A percentile compares a stretch with the other conserved stretches of the same genome.
phyloP scores from a whole-genome alignment of 768 basidiomycete species.

The Tulasnella sp. region DNA sequence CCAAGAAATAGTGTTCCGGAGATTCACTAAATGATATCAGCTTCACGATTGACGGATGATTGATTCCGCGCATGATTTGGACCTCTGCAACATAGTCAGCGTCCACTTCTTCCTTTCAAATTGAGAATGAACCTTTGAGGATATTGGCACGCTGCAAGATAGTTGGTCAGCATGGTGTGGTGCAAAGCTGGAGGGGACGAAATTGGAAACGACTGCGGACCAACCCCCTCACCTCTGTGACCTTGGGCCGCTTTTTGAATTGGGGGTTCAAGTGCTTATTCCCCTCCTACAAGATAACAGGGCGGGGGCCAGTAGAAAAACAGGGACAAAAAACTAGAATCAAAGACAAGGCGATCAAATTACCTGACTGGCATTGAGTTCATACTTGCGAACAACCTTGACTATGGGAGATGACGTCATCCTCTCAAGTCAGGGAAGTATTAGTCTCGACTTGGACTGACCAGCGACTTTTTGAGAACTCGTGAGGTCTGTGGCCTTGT shows the following conservation, averaged over 20 bases:
- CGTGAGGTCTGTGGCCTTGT: constrained; percentile 70
- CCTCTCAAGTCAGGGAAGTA: neutral
- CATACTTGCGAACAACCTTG: constrained; percentile 90
- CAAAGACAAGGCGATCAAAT: constrained; percentile 27
- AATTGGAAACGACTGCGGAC: neutral
- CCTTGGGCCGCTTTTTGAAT: constrained; percentile 95
- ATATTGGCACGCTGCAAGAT: constrained; percentile 80
- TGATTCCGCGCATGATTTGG: constrained; percentile 93
- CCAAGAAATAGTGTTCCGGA: constrained; percentile 82
- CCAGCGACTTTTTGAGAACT: constrained; percentile 75
- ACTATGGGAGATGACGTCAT: constrained; percentile 34
- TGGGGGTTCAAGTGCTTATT: constrained; percentile 87
- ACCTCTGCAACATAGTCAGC: constrained; percentile 52
- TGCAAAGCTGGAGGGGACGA: constrained; percentile 19
- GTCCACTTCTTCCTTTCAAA: neutral
- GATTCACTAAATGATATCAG: constrained; percentile 88
- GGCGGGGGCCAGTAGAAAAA: constrained; percentile 24
- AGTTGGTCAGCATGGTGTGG: constrained; percentile 16
- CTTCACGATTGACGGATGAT: constrained; percentile 87
- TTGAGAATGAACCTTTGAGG: constrained; percentile 58
- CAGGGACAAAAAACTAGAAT: constrained; percentile 18
- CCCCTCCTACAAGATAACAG: constrained; percentile 46
- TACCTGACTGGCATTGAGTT: constrained; percentile 84
- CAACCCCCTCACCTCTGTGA: constrained; percentile 71
- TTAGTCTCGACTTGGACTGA: constrained; percentile 28